These are phyloP conservation scores for Boletus rubescentipes DNA, from an alignment of 768 basidiomycete species.

Conservation along the genomic window DNA sequence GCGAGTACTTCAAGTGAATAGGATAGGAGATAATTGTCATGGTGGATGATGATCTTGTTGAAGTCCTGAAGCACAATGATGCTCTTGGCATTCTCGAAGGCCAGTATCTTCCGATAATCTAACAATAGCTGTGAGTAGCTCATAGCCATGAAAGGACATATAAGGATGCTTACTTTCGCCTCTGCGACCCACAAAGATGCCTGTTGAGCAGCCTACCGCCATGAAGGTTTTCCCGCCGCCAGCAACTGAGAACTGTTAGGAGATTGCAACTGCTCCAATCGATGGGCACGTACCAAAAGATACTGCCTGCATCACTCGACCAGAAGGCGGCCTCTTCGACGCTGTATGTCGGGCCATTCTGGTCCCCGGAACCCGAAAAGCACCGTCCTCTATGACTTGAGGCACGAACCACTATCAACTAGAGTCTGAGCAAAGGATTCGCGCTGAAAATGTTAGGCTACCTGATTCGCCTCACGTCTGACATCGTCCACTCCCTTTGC, in stretches of 20 bases:
- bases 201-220: constrained; percentile 63
- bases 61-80: constrained; percentile 59
- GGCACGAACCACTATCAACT: constrained; percentile 62
- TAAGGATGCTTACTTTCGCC: constrained; percentile 47
- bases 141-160: neutral
- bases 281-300: constrained; percentile 54
- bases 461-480: constrained; percentile 72
- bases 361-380: constrained; percentile 52
- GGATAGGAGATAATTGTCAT: constrained; percentile 54
- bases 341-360: constrained; percentile 31
- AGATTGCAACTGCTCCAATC: neutral
- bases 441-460: constrained; percentile 24
- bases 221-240: constrained; percentile 54
- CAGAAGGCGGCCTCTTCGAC: constrained; percentile 43
- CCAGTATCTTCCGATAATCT: constrained; percentile 64
- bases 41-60: constrained; percentile 68
- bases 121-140: neutral
- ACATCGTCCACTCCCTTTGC: constrained; percentile 63
- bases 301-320: constrained; percentile 57
- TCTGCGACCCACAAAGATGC: constrained; percentile 62
- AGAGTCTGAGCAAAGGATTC: constrained; percentile 8
- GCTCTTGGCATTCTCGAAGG: constrained; percentile 46
- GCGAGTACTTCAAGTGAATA: constrained; percentile 75
- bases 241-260: constrained; percentile 34
- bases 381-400: constrained; percentile 55